These are phyloP conservation scores for Penicillium flavigenum DNA, from an alignment of 495 filamentous ascomycete species.

Conservation along the genomic window DNA sequence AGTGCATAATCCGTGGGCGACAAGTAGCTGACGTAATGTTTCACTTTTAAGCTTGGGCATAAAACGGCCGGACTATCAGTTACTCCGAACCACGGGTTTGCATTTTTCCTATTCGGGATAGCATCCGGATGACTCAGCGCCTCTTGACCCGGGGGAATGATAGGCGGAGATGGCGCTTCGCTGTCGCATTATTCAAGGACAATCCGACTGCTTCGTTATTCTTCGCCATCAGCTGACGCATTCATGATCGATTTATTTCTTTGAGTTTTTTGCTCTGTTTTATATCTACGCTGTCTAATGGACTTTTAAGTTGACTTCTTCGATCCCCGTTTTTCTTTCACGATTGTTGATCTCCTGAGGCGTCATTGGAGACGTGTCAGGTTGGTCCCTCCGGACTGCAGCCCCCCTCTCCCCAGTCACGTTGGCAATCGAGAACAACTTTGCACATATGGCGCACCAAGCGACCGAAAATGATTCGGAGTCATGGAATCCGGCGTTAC, in stretches of 20 bases:
- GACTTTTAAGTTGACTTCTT: conserved; percentile 17
- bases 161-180: conserved; percentile 6
- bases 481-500: conserved; percentile 46
- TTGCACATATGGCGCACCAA: conserved; percentile 22
- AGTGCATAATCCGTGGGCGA: background rate
- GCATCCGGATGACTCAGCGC: background rate
- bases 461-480: conserved; percentile 22
- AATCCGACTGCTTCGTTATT: conserved; percentile 8
- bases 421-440: conserved; percentile 14
- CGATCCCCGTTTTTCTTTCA: conserved; percentile 7
- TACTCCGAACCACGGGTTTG: conserved; percentile 6
- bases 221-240: conserved; percentile 9
- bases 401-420: conserved; percentile 8
- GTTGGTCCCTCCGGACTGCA: conserved; percentile 21
- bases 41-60: conserved; percentile 2
- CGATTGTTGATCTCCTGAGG: conserved; percentile 31
- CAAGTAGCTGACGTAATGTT: conserved; percentile 6
- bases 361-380: conserved; percentile 36
- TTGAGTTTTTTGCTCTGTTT: conserved; percentile 13
- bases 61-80: background rate
- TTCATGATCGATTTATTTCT: conserved; percentile 18
- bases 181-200: conserved; percentile 17
- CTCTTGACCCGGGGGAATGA: background rate
- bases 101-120: conserved; percentile 7
- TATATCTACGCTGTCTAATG: conserved; percentile 20